Evolutionary conservation across 495 filamentous ascomycete genomes (phyloP).

Genomic region (Trichoderma erinaceum): DNA sequence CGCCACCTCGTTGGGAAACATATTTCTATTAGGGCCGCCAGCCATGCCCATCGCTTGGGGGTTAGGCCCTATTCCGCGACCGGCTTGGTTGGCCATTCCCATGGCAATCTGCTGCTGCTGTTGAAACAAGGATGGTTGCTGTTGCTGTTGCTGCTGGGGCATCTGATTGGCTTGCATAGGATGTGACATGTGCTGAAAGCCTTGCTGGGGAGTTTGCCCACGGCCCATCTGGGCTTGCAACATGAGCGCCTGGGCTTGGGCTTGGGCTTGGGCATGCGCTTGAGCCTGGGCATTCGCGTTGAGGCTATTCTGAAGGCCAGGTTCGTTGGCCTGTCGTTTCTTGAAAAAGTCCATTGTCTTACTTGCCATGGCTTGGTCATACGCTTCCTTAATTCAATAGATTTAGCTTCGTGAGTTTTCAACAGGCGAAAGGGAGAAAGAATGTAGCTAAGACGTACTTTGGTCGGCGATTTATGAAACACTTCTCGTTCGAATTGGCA

Average conservation of each 20-base stretch:
- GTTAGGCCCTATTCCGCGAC: slow-evolving; percentile 30
- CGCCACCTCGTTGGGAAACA: slow-evolving; percentile 18
- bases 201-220: slow-evolving; percentile 35
- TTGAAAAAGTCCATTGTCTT: slow-evolving; percentile 33
- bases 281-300: slow-evolving; percentile 32
- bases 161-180: slow-evolving; percentile 43
- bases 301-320: slow-evolving; percentile 36
- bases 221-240: slow-evolving; percentile 23
- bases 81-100: slow-evolving; percentile 29
- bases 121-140: slow-evolving; percentile 1
- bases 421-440: not conserved
- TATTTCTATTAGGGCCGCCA: slow-evolving; percentile 23
- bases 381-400: slow-evolving; percentile 25
- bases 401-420: not conserved
- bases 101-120: slow-evolving; percentile 29
- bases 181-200: slow-evolving; percentile 44
- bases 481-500: slow-evolving; percentile 38
- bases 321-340: slow-evolving; percentile 37
- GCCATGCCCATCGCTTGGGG: slow-evolving; percentile 37
- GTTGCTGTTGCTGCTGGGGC: slow-evolving; percentile 28
- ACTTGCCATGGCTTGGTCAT: slow-evolving; percentile 30
- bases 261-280: slow-evolving; percentile 31
- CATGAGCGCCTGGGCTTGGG: slow-evolving; percentile 44
- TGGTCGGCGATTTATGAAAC: slow-evolving; percentile 36
- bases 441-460: slow-evolving; percentile 29